Base-by-base conservation (phyloP, 1,284 basidiomycete species). In the Mycosarcoma maydis region DNA sequence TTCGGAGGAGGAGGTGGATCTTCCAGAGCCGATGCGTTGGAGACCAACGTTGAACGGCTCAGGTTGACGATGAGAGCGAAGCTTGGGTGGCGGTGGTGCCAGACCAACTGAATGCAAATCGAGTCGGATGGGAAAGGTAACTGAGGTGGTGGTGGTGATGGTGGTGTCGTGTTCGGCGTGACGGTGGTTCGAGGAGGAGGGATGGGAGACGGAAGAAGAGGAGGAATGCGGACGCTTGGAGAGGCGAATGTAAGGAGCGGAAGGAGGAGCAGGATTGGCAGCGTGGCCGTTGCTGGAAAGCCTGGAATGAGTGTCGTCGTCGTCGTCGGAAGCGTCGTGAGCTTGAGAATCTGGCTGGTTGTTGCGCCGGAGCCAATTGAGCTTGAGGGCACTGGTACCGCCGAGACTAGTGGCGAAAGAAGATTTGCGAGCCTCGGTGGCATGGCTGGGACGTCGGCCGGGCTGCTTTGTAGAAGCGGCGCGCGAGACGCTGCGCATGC, bases 101-200 rank as follows among this genome's bases (percentile, higher is more conserved):
- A 78, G 57, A 5, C 56, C 57, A 14, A 76, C 72, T 13, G 41
- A 45, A 46, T 80, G 76, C 19, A 80, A 44, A 40, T 80, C 77
- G 23, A 80, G 62, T 13, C 77, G 66, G 16, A 80, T 66, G 17
- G 26, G 53, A 39, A 77, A 78, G 14, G 59, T 54, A 30, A 60
- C 44, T 17, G 52, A n/a, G 3, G 27, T 24, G 8, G 54, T 46
- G 3, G 56, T 20, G 5, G 52, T 22, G 3, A 23, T 24, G 8
- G 54, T 46, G 3, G 56, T 20, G 5, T 59, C 52, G 27, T 50
- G 45, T 6, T 59, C 50, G n/a, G 22, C 17, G 20, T 39, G 38
- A n/a, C 42, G 46, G n/a, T 56, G 54, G 14, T 45, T 43, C 10
- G 58, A 62, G 17, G 54, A 51, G 1, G 55, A 53, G 13, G 59